phyloP scores from a whole-genome alignment of 176 grass and related monocot species.

The Oryza rufipogon region DNA sequence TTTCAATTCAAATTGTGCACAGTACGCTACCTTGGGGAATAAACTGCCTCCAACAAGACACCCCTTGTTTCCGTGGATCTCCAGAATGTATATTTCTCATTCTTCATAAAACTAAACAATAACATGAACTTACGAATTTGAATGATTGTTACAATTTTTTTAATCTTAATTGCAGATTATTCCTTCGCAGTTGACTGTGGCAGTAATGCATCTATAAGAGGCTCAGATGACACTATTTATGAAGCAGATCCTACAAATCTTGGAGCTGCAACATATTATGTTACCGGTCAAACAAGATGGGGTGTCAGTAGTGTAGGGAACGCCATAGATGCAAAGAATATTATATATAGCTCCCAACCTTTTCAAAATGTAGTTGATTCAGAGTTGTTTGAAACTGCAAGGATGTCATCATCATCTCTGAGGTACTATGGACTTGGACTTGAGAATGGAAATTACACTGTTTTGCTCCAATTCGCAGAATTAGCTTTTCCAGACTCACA shows the following conservation, averaged over 20 bases:
- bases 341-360: slow-evolving; percentile 38
- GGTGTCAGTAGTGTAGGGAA: slow-evolving; percentile 75
- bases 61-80: slow-evolving; percentile 65
- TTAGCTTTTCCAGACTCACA: slow-evolving; percentile 39
- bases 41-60: slow-evolving; percentile 76
- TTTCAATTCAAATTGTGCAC: slow-evolving; percentile 1
- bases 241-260: slow-evolving; percentile 53
- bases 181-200: slow-evolving; percentile 76
- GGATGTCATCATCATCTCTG: slow-evolving; percentile 80
- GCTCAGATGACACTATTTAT: slow-evolving; percentile 60
- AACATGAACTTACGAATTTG: not conserved
- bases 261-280: slow-evolving; percentile 65
- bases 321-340: slow-evolving; percentile 41
- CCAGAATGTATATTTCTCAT: slow-evolving; percentile 52
- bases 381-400: slow-evolving; percentile 64
- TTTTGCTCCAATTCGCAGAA: slow-evolving; percentile 74
- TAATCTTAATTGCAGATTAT: slow-evolving; percentile 51
- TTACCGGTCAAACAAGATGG: slow-evolving; percentile 58
- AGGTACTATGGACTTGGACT: slow-evolving; percentile 92
- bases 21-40: slow-evolving; percentile 62
- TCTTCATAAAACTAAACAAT: slow-evolving; percentile 10
- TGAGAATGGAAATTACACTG: slow-evolving; percentile 93
- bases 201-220: slow-evolving; percentile 39
- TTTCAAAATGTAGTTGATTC: slow-evolving; percentile 64
- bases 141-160: not conserved